Evolutionary conservation across 2,329 filamentous ascomycete genomes (phyloP).

Genomic region (Verticillium dahliae): DNA sequence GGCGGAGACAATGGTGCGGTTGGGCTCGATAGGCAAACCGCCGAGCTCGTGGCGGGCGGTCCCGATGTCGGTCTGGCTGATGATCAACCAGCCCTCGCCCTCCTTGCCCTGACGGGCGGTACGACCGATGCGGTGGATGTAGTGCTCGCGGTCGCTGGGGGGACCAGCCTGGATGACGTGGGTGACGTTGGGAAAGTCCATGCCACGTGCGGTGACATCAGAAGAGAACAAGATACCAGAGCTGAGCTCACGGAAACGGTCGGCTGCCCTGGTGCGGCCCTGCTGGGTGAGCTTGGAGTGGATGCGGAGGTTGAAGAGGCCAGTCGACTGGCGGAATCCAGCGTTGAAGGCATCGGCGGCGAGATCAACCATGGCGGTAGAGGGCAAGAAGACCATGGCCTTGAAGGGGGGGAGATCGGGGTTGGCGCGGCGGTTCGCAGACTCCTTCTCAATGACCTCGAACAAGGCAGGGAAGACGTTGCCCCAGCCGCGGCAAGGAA

Average conservation of each 20-base stretch:
- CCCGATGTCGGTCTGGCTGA: conserved; percentile 47
- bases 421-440: conserved; percentile 33
- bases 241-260: conserved; percentile 60
- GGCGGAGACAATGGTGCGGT: conserved; percentile 44
- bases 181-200: conserved; percentile 78
- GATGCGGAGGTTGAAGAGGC: conserved; percentile 46
- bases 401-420: conserved; percentile 64
- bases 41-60: conserved; percentile 44
- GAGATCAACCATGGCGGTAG: conserved; percentile 65
- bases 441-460: conserved; percentile 63
- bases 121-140: conserved; percentile 71
- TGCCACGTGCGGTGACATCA: conserved; percentile 74
- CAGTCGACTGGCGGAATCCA: conserved; percentile 25
- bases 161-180: conserved; percentile 69
- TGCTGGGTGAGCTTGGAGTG: conserved; percentile 72
- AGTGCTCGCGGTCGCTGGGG: conserved; percentile 60
- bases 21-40: conserved; percentile 54
- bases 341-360: conserved; percentile 22
- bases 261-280: conserved; percentile 62
- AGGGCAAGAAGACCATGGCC: conserved; percentile 89
- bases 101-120: conserved; percentile 69
- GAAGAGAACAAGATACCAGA: conserved; percentile 68
- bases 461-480: conserved; percentile 72
- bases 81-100: conserved; percentile 64
- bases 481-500: conserved; percentile 60